Evolutionary conservation across 2,329 filamentous ascomycete genomes (phyloP).

Genomic region (Nigrograna mackinnonii): DNA sequence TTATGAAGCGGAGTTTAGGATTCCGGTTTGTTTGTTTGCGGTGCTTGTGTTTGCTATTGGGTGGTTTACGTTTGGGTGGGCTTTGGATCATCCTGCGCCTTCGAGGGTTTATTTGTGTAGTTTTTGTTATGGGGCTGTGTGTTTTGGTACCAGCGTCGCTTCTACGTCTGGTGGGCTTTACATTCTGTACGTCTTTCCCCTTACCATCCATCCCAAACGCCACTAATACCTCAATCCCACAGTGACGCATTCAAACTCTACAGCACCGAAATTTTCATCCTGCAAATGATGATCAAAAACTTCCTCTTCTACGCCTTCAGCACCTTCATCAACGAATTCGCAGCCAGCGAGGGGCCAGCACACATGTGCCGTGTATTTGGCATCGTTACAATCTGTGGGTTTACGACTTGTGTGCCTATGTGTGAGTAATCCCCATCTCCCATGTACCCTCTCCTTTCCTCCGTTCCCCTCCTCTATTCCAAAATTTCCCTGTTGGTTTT

Average conservation of each 20-base stretch:
- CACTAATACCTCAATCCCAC: neutral
- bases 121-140: slow-evolving; percentile 22
- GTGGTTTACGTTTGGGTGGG: slow-evolving; percentile 24
- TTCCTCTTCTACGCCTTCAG: slow-evolving; percentile 39
- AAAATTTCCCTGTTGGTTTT: too few species aligned
- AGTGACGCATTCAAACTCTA: slow-evolving; percentile 34
- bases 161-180: slow-evolving; percentile 32
- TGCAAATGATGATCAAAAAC: slow-evolving; percentile 42
- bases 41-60: slow-evolving; percentile 19
- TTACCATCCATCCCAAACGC: slow-evolving; percentile 1
- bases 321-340: slow-evolving; percentile 36
- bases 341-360: slow-evolving; percentile 22
- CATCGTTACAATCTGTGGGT: slow-evolving; percentile 28
- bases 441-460: too few species aligned
- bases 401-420: slow-evolving; percentile 38
- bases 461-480: neutral
- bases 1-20: slow-evolving; percentile 25
- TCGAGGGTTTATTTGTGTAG: slow-evolving; percentile 12
- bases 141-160: slow-evolving; percentile 21
- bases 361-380: slow-evolving; percentile 32
- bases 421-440: slow-evolving; percentile 24
- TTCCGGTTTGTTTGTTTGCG: slow-evolving; percentile 19
- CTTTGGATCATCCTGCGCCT: slow-evolving; percentile 13
- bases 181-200: slow-evolving; percentile 28
- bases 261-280: slow-evolving; percentile 35